Evolutionary conservation across 2,329 filamentous ascomycete species (phyloP), one percentile per base, ranked within the genome.

Genomic region (Aphanocladium album): DNA sequence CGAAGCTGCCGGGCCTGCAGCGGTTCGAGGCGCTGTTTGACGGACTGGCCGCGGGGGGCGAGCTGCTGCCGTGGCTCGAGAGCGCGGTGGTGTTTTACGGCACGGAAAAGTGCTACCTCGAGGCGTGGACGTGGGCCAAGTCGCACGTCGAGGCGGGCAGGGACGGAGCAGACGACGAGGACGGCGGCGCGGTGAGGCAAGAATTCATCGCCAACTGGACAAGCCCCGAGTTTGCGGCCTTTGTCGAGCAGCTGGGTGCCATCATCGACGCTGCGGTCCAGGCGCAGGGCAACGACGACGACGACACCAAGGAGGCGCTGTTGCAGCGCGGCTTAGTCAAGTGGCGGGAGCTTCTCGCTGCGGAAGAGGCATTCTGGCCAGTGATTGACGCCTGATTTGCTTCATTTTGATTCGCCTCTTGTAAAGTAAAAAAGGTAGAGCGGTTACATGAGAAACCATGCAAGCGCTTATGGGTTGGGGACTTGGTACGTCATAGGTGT

Each of bases 71-170:
- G 0, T 80, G 77, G 68, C 74, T 92, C 2, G 88, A 91, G 69
- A 88, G 86, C 6, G 78, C 90, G 63, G 81, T 90, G 2, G 80
- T 90, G n/a, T 81, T 92, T 25, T 93, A 88, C 86, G 86, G 85
- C n/a, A 91, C 87, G 1, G 89, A 93, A 73, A 84, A 79, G 51
- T 82, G 80, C 62, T 88, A 88, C 68, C 69, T 87, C 19, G 77
- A 82, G 43, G 80, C 85, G 14, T 88, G 86, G 86, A 77, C 75
- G 11, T 81, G 78, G 70, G 80, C 80, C 3, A 76, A 71, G 63
- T 64, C 69, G 5, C 73, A 79, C 65, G 69, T 74, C 19, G 64
- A 67, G 1, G 63, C 63, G 17, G 50, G 60, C 1, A 61, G 62
- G 2, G 51, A 63, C 19, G 61, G 53, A 0, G 63, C 56, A 1